Conservation (phyloP, 2,329 filamentous ascomycete species). For the Neofusicoccum kwambonambiense region DNA sequence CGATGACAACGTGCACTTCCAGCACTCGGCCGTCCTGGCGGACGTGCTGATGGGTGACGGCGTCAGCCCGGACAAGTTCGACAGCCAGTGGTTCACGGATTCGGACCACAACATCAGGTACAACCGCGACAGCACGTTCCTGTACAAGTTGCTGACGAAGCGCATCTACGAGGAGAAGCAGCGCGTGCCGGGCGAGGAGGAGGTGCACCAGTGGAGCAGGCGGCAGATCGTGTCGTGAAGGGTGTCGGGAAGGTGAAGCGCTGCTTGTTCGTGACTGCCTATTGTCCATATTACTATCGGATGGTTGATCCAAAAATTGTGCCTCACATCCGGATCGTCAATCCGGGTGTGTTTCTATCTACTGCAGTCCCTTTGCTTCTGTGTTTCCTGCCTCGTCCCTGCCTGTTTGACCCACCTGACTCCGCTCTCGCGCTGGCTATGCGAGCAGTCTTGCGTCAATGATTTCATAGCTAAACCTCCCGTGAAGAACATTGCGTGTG, state of each 20-base stretch:
- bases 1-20: constrained; percentile 72
- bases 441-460: too few relatives aligned
- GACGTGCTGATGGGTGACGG: constrained; percentile 61
- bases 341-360: too few relatives aligned
- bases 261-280: too few relatives aligned
- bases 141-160: constrained; percentile 64
- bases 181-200: constrained; percentile 29
- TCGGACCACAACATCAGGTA: constrained; percentile 62
- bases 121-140: constrained; percentile 53
- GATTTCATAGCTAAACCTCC: too few relatives aligned
- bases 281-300: too few relatives aligned
- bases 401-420: too few relatives aligned
- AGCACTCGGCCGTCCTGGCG: constrained; percentile 61
- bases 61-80: constrained; percentile 61
- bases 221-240: not conserved
- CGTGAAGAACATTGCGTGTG: too few relatives aligned
- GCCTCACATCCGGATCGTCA: too few relatives aligned
- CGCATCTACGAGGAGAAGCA: constrained; percentile 62
- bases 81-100: constrained; percentile 61
- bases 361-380: too few relatives aligned
- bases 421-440: too few relatives aligned
- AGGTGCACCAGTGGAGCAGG: constrained; percentile 3
- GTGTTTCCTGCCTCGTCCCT: too few relatives aligned
- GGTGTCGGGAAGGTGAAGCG: not conserved
- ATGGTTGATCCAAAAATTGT: too few relatives aligned